Conservation (phyloP, 2,329 filamentous ascomycete genomes). For the Monilinia polystroma region DNA sequence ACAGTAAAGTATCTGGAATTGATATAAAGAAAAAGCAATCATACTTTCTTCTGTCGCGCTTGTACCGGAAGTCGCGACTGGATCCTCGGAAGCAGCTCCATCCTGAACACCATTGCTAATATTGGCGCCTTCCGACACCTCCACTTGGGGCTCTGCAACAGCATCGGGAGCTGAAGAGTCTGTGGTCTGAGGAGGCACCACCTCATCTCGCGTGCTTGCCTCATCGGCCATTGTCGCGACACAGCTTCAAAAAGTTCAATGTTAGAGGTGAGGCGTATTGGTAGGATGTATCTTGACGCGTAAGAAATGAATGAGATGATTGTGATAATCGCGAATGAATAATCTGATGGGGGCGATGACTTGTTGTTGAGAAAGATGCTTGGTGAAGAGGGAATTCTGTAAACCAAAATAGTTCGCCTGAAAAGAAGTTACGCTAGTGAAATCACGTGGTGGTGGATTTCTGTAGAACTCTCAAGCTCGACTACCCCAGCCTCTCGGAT, state of each 20-base stretch:
- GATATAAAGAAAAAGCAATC: slow-evolving; percentile 26
- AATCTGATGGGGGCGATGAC: slow-evolving; percentile 31
- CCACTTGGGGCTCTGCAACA: slow-evolving; percentile 26
- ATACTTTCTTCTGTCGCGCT: slow-evolving; percentile 30
- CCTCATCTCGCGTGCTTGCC: slow-evolving; percentile 30
- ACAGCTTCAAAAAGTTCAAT: slow-evolving; percentile 24
- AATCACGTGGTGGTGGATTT: slow-evolving; percentile 24
- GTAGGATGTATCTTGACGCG: slow-evolving; percentile 29
- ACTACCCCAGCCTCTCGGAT: slow-evolving; percentile 23
- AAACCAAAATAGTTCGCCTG: slow-evolving; percentile 28
- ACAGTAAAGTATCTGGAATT: slow-evolving; percentile 19
- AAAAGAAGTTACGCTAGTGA: slow-evolving; percentile 26
- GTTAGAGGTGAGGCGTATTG: slow-evolving; percentile 22
- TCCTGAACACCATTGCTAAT: slow-evolving; percentile 25
- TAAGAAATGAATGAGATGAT: slow-evolving; percentile 26
- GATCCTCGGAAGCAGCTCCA: slow-evolving; percentile 28
- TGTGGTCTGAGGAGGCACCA: slow-evolving; percentile 25
- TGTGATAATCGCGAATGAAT: slow-evolving; percentile 24
- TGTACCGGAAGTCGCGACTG: slow-evolving; percentile 34
- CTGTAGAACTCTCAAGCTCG: slow-evolving; percentile 23
- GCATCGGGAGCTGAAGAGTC: slow-evolving; percentile 26
- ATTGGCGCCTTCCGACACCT: slow-evolving; percentile 29
- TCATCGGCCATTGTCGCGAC: slow-evolving; percentile 38
- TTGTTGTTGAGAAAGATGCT: slow-evolving; percentile 25
- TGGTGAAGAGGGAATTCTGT: slow-evolving; percentile 25